Evolutionary conservation across 768 basidiomycete genomes (phyloP).

Genomic region (Sporobolomyces phaffii): DNA sequence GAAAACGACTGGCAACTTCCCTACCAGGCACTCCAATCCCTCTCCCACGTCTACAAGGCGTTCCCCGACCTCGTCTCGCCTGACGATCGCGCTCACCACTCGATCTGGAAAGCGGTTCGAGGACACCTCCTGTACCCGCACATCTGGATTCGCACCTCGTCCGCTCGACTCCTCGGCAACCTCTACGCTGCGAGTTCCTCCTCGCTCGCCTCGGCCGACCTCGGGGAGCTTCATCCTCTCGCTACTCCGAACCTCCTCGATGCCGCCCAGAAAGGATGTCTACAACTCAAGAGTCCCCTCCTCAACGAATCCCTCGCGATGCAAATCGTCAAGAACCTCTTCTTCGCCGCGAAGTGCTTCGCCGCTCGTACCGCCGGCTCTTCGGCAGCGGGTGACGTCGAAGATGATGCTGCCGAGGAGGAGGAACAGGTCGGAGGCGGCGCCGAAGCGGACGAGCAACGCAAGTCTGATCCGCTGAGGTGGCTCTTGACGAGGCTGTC

Average conservation of each 20-base stretch:
- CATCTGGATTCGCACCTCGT: slow-evolving; percentile 81
- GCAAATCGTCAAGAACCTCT: slow-evolving; percentile 87
- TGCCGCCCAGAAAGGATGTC: slow-evolving; percentile 64
- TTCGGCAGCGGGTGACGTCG: too few species aligned
- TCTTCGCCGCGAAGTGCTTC: slow-evolving; percentile 85
- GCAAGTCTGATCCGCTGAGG: slow-evolving; percentile 56
- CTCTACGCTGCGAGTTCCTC: slow-evolving; percentile 54
- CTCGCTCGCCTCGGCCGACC: slow-evolving; percentile 44
- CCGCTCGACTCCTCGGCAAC: slow-evolving; percentile 67
- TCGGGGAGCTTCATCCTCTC: slow-evolving; percentile 51
- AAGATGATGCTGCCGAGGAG: slow-evolving; percentile 27
- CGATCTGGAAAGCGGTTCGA: slow-evolving; percentile 60
- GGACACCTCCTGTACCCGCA: slow-evolving; percentile 78
- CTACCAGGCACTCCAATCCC: slow-evolving; percentile 67
- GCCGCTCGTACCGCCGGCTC: slow-evolving; percentile 43
- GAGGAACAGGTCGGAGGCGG: slow-evolving; percentile 44
- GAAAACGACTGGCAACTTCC: slow-evolving; percentile 72
- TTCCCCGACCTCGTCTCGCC: slow-evolving; percentile 50
- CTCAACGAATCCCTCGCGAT: slow-evolving; percentile 65
- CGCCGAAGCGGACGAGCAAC: slow-evolving; percentile 38
- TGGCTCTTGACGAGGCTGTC: slow-evolving; percentile 96
- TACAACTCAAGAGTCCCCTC: slow-evolving; percentile 74
- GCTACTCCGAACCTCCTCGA: slow-evolving; percentile 56
- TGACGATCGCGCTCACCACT: not conserved
- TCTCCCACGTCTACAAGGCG: slow-evolving; percentile 54